Conservation (phyloP, 192 early-diverging fungal genomes). For the Umbelopsis sp. region DNA sequence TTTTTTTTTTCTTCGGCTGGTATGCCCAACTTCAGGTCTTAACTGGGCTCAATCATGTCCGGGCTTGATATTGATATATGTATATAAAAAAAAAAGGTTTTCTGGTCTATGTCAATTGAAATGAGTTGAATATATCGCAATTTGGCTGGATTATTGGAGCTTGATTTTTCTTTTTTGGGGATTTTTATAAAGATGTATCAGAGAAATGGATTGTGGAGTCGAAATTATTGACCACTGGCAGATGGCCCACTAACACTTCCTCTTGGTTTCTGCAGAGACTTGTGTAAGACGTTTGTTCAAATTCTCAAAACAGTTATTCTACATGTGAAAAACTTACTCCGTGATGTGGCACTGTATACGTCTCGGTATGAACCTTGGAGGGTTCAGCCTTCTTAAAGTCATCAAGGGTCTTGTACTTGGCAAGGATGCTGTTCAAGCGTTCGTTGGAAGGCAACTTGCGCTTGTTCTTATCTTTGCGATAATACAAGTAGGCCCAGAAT, state of each 20-base stretch:
- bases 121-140: constrained; percentile 16
- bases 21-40: too few relatives aligned
- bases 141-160: constrained; percentile 13
- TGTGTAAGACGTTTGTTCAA: not conserved
- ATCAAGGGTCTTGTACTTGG: constrained; percentile 64
- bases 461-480: constrained; percentile 82
- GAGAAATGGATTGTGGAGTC: too few relatives aligned
- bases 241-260: constrained; percentile 25
- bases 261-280: constrained; percentile 12
- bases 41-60: too few relatives aligned
- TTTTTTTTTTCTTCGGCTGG: too few relatives aligned
- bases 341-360: constrained; percentile 41
- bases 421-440: constrained; percentile 58
- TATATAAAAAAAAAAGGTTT: not conserved
- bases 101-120: constrained; percentile 17
- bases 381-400: constrained; percentile 47
- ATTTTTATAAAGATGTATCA: not conserved
- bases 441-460: constrained; percentile 59
- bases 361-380: constrained; percentile 38
- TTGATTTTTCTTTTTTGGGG: not conserved
- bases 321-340: constrained; percentile 27
- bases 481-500: constrained; percentile 93
- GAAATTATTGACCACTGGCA: constrained; percentile 14
- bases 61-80: not conserved
- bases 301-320: not conserved